phyloP scores from a whole-genome alignment of 768 basidiomycete genomes.

The Lactifluus pinguis region DNA sequence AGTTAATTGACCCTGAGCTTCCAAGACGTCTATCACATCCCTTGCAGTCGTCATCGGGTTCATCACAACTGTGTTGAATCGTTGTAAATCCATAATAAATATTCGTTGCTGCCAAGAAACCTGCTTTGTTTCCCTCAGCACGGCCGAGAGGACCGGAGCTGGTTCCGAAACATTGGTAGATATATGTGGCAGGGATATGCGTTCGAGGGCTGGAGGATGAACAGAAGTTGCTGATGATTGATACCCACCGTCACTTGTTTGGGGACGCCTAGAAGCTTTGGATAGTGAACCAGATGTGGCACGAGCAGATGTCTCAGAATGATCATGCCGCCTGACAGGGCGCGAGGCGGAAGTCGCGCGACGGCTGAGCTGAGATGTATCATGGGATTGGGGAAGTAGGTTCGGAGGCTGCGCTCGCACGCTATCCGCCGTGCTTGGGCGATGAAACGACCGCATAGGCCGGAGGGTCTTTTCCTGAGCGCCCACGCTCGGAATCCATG shows the following conservation, averaged over 20 bases:
- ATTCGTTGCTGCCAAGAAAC: constrained; percentile 52
- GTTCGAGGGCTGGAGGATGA: constrained; percentile 17
- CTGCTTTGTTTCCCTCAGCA: constrained; percentile 14
- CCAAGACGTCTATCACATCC: constrained; percentile 60
- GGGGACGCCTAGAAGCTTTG: constrained; percentile 17
- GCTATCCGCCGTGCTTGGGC: constrained; percentile 30
- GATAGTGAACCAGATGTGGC: neutral
- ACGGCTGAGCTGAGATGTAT: constrained; percentile 3
- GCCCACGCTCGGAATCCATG: constrained; percentile 8
- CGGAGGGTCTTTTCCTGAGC: constrained; percentile 31
- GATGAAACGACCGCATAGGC: constrained; percentile 55
- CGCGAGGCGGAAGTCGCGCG: constrained; percentile 23
- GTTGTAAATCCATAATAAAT: constrained; percentile 70
- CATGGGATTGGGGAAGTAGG: neutral
- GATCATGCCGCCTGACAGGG: constrained; percentile 24
- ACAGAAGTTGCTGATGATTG: constrained; percentile 19
- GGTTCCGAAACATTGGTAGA: constrained; percentile 23
- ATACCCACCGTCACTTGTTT: constrained; percentile 23
- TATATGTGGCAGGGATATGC: constrained; percentile 33
- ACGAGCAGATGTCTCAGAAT: constrained; percentile 24
- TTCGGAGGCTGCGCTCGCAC: neutral
- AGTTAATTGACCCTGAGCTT: constrained; percentile 51
- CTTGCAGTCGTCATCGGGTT: constrained; percentile 56
- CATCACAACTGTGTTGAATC: constrained; percentile 68
- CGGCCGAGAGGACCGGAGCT: neutral